Conservation (phyloP, 345 rosid genomes). For the Kandelia obovata region DNA sequence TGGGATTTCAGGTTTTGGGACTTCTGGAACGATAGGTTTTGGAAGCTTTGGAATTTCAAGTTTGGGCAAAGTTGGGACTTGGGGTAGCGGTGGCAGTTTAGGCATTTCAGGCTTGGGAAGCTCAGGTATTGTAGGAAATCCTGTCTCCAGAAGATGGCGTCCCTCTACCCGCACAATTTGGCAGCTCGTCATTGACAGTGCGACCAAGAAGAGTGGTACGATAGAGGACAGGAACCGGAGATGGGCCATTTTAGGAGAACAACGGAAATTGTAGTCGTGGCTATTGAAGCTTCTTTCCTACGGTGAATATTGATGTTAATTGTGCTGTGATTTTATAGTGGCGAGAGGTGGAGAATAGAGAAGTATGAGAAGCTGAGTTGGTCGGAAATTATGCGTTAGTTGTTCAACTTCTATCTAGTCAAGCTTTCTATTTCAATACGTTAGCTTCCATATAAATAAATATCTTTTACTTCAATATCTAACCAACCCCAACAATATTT, state of each 20-base stretch:
- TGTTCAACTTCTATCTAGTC: slow-evolving; percentile 8
- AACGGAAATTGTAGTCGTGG: no score
- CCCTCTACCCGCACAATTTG: not conserved
- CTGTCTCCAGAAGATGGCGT: not conserved
- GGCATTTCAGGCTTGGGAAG: slow-evolving; percentile 17
- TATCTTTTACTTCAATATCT: no score
- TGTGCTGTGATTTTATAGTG: slow-evolving; percentile 4
- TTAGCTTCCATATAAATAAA: no score
- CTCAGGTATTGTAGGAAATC: not conserved
- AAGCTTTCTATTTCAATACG: no score
- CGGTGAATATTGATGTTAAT: no score
- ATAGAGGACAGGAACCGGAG: not conserved
- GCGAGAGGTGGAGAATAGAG: slow-evolving; percentile 4
- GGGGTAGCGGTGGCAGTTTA: not conserved
- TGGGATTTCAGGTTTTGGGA: not conserved
- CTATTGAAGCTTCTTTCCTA: no score
- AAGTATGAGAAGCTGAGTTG: not conserved
- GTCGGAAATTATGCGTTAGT: not conserved
- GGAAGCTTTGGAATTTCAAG: not conserved
- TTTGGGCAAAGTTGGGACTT: not conserved
- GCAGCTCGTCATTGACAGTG: not conserved
- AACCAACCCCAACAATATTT: no score
- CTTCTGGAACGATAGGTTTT: not conserved
- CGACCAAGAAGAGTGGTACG: not conserved
- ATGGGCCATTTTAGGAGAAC: not conserved